Conservation (phyloP, 495 filamentous ascomycete genomes). For the Tuber melanosporum region DNA sequence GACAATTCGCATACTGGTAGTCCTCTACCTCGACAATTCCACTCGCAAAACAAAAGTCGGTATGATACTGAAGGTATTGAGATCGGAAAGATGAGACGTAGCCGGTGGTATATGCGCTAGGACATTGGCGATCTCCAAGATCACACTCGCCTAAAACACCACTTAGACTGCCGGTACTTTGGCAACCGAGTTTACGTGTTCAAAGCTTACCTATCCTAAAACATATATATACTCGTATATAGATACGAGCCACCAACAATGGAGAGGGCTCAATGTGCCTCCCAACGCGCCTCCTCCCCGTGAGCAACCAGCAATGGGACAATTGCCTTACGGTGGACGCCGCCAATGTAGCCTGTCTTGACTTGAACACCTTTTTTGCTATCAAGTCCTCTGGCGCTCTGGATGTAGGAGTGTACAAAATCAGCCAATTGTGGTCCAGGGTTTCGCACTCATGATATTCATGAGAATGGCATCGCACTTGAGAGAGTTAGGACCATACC, state of each 20-base stretch:
- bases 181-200: neutral
- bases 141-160: neutral
- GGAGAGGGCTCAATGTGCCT: neutral
- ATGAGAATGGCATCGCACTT: constrained; percentile 11
- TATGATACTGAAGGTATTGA: constrained; percentile 2
- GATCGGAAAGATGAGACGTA: neutral
- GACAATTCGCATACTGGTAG: neutral
- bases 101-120: neutral
- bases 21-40: neutral
- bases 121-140: neutral
- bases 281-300: neutral
- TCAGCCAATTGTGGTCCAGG: too few species aligned
- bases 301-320: neutral
- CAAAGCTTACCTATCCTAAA: neutral
- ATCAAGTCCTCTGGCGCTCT: too few species aligned
- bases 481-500: neutral
- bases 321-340: neutral
- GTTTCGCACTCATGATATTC: constrained; percentile 3
- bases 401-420: too few species aligned
- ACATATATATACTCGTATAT: neutral
- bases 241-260: neutral
- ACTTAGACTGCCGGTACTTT: neutral
- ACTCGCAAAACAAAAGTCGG: neutral
- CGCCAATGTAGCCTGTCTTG: too few species aligned
- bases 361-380: too few species aligned